These are phyloP conservation scores for Babesia caballi DNA, from an alignment of 169 alveolate species.

Conservation along the genomic window DNA sequence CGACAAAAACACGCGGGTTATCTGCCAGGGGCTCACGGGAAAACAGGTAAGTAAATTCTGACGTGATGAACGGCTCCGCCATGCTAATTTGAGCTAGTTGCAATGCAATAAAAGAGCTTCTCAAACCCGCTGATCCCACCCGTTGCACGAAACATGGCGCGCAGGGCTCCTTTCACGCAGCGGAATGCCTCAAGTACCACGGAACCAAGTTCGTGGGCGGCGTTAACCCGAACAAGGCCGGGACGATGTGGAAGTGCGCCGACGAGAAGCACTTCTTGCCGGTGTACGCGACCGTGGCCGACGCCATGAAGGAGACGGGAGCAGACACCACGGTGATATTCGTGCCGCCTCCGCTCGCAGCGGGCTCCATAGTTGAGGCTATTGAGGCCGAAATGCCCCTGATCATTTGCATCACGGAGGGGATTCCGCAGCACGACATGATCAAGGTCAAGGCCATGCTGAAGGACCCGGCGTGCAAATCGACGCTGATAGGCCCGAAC, in stretches of 20 bases:
- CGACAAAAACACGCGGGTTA: slow-evolving; percentile 86
- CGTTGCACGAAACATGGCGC: not conserved
- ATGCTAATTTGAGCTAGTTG: slow-evolving; percentile 12
- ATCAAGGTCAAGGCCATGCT: slow-evolving; percentile 85
- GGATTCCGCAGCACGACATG: slow-evolving; percentile 97
- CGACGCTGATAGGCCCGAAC: slow-evolving; percentile 96
- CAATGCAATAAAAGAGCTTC: slow-evolving; percentile 32
- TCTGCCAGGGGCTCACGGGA: slow-evolving; percentile 91
- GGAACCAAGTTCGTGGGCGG: slow-evolving; percentile 93
- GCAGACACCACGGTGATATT: slow-evolving; percentile 92
- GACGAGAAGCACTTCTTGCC: slow-evolving; percentile 76
- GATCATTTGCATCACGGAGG: slow-evolving; percentile 96
- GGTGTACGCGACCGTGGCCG: slow-evolving; percentile 71
- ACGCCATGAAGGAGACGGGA: slow-evolving; percentile 83
- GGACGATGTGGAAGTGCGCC: slow-evolving; percentile 77
- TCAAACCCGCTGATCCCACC: not conserved
- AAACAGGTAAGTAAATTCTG: slow-evolving; percentile 81
- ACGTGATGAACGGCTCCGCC: slow-evolving; percentile 12
- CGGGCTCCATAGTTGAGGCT: slow-evolving; percentile 92
- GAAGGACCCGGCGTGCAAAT: slow-evolving; percentile 78
- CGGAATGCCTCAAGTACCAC: slow-evolving; percentile 82
- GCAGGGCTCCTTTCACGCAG: slow-evolving; percentile 90
- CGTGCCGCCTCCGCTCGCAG: slow-evolving; percentile 96
- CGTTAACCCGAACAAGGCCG: slow-evolving; percentile 88
- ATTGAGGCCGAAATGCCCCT: slow-evolving; percentile 92